phyloP scores from a whole-genome alignment of 352 stramenopile species.

The Phytophthora pseudosyringae region DNA sequence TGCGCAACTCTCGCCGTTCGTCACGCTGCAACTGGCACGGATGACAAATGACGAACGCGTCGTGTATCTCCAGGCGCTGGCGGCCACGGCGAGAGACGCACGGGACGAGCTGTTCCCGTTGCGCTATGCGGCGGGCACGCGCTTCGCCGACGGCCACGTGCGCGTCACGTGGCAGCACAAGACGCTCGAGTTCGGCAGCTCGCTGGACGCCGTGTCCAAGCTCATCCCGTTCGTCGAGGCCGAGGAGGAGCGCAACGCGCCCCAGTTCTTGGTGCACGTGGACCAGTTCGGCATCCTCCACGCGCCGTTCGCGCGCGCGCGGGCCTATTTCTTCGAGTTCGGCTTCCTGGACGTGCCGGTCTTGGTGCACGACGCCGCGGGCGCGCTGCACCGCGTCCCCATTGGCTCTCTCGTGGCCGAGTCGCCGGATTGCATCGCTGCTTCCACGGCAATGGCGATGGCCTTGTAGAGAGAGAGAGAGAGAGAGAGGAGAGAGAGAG shows the following conservation, averaged over 20 bases:
- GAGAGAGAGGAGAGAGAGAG: too few relatives aligned
- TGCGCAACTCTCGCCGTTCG: conserved; percentile 24
- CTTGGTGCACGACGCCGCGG: conserved; percentile 46
- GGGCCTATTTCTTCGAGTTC: conserved; percentile 88
- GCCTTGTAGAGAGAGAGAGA: background rate
- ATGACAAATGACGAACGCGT: conserved; percentile 37
- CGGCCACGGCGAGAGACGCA: conserved; percentile 41
- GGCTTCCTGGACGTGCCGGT: conserved; percentile 50
- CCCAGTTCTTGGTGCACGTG: conserved; percentile 74
- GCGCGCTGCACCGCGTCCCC: conserved; percentile 41
- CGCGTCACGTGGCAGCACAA: conserved; percentile 63
- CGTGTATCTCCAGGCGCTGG: conserved; percentile 49
- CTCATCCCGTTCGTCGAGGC: conserved; percentile 66
- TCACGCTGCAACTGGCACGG: conserved; percentile 35
- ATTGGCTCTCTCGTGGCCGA: conserved; percentile 55
- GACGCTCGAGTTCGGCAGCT: conserved; percentile 71
- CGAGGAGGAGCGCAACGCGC: conserved; percentile 28
- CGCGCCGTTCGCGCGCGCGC: conserved; percentile 80
- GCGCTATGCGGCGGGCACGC: conserved; percentile 76
- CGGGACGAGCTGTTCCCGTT: conserved; percentile 82
- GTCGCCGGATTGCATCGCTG: conserved; percentile 60
- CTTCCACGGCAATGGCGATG: conserved; percentile 21
- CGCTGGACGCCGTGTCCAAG: conserved; percentile 64
- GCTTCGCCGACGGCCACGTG: conserved; percentile 74
- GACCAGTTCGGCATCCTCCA: conserved; percentile 92